phyloP scores from a whole-genome alignment of 2,329 filamentous ascomycete species.

The Xylariaceae sp. region DNA sequence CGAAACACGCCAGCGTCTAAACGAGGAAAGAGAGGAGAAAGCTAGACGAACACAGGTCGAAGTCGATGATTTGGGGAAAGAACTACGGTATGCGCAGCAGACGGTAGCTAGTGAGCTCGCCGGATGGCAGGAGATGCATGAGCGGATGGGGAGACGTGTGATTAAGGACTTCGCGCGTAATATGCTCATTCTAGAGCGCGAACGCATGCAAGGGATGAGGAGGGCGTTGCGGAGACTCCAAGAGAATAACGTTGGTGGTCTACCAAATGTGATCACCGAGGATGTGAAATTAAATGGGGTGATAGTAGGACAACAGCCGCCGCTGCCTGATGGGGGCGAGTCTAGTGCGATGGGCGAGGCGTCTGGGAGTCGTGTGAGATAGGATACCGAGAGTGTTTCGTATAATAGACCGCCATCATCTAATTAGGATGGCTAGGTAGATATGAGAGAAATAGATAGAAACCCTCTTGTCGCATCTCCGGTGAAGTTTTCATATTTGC shows the following conservation, averaged over 20 bases:
- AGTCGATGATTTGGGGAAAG: constrained; percentile 70
- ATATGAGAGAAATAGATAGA: no score
- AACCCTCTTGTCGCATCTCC: no score
- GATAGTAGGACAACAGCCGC: no score
- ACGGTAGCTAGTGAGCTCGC: constrained; percentile 89
- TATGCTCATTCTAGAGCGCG: constrained; percentile 77
- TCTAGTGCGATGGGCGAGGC: constrained; percentile 21
- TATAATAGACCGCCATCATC: constrained; percentile 2
- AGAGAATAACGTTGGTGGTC: constrained; percentile 20
- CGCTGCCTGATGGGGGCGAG: constrained; percentile 14
- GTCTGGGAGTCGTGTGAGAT: constrained; percentile 20
- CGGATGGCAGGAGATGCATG: constrained; percentile 89
- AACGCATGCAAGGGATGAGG: constrained; percentile 75
- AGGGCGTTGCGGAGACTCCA: constrained; percentile 69
- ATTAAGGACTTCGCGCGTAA: constrained; percentile 73
- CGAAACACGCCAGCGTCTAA: constrained; percentile 77
- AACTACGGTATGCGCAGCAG: constrained; percentile 88
- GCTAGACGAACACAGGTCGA: constrained; percentile 69
- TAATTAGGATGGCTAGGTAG: not conserved
- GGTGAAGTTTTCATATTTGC: no score
- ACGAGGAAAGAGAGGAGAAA: constrained; percentile 81
- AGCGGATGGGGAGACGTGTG: constrained; percentile 70
- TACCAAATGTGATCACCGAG: not conserved
- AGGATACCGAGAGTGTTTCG: constrained; percentile 12
- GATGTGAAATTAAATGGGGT: no score